Percentiles rank a stretch among this genome's conserved stretches.
These are phyloP conservation scores for Teunomyces pallodes DNA, from an alignment of 805 yeast genomes.

Conservation along the genomic window DNA sequence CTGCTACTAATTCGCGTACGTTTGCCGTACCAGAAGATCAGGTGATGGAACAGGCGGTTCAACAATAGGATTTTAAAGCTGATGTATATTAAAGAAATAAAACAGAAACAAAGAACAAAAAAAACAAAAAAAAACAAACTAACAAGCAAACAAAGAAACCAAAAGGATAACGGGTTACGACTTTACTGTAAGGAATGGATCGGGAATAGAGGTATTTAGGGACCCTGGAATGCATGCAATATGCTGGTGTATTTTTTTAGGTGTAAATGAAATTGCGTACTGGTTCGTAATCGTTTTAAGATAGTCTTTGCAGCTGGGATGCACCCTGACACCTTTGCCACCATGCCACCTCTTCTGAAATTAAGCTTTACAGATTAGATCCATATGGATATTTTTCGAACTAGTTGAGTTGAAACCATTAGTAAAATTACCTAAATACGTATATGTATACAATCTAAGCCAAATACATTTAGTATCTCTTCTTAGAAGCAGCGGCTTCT, in stretches of 20 bases:
- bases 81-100: slow-evolving; percentile 1
- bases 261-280: not conserved
- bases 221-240: not conserved
- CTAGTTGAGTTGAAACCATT: not conserved
- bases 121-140: slow-evolving; percentile 8
- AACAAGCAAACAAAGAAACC: slow-evolving; percentile 1
- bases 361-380: not conserved
- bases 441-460: not conserved
- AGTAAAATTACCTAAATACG: not conserved
- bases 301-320: too few relatives aligned
- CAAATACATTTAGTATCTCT: slow-evolving; percentile 57
- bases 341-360: too few relatives aligned
- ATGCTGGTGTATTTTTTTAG: not conserved
- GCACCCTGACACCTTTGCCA: too few relatives aligned
- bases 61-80: slow-evolving; percentile 8
- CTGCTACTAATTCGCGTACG: slow-evolving; percentile 55
- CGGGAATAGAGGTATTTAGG: not conserved
- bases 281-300: not conserved
- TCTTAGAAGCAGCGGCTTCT: slow-evolving; percentile 72
- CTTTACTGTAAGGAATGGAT: not conserved
- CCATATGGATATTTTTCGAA: too few relatives aligned
- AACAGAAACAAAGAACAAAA: slow-evolving; percentile 6
- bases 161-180: not conserved
- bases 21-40: slow-evolving; percentile 78
- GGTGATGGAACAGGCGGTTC: slow-evolving; percentile 52